These are phyloP conservation scores for Saccharomycopsis microspora DNA, from an alignment of 805 yeast species.

Conservation along the genomic window DNA sequence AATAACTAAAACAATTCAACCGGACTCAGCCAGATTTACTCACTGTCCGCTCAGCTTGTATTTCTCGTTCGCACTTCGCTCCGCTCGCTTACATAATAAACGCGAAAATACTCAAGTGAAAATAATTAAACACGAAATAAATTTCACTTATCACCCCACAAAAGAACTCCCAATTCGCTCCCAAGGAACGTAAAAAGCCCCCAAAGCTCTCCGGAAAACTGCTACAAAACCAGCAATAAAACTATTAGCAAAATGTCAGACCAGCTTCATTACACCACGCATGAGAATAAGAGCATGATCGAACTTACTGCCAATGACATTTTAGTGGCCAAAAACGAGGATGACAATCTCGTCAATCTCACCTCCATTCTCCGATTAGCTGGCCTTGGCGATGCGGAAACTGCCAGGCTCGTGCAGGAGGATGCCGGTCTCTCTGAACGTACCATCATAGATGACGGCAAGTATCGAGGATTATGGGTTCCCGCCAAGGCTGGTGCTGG, in stretches of 20 bases:
- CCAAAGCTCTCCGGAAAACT: background rate
- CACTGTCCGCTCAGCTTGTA: too few relatives aligned
- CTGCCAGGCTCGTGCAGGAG: background rate
- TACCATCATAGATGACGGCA: constrained; percentile 14
- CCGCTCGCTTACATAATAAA: too few relatives aligned
- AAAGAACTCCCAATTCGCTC: too few relatives aligned
- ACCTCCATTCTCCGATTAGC: constrained; percentile 8
- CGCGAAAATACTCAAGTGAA: too few relatives aligned
- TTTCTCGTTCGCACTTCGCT: too few relatives aligned
- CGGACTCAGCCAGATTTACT: too few relatives aligned
- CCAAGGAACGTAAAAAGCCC: background rate
- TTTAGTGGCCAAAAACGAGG: constrained; percentile 9
- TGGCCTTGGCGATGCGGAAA: constrained; percentile 4
- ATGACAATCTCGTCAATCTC: constrained; percentile 12
- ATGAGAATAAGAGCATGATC: constrained; percentile 11
- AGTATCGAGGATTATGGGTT: constrained; percentile 16
- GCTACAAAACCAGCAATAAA: background rate
- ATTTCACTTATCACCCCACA: too few relatives aligned
- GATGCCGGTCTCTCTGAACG: background rate
- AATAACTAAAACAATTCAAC: too few relatives aligned
- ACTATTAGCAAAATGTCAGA: background rate
- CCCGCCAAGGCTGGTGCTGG: constrained; percentile 3
- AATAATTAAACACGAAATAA: too few relatives aligned
- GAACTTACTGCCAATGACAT: constrained; percentile 6
- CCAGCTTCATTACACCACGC: constrained; percentile 1